Conservation (phyloP, 1,139 yeast species). For the Pichia terricola region DNA sequence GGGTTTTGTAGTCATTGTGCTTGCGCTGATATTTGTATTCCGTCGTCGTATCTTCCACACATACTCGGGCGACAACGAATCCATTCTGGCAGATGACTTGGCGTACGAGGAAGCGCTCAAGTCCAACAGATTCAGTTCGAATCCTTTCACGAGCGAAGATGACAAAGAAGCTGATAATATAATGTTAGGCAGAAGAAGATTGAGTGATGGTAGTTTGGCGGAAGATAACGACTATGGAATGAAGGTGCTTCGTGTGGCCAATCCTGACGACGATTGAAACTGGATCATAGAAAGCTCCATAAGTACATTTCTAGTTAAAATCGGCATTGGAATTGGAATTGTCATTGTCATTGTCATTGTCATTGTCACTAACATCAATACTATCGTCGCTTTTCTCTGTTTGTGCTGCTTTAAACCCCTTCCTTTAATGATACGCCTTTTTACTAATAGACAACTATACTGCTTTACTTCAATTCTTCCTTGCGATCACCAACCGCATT, state of each 20-base stretch:
- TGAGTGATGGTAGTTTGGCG: conserved; percentile 67
- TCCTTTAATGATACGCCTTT: too few relatives aligned
- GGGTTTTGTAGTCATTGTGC: conserved; percentile 39
- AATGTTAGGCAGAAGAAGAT: conserved; percentile 64
- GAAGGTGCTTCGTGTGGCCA: conserved; percentile 64
- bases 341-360: too few relatives aligned
- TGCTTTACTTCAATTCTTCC: too few relatives aligned
- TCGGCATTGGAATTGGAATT: neutral
- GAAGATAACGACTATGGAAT: conserved; percentile 73
- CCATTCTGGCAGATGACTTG: conserved; percentile 51
- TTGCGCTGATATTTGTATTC: conserved; percentile 36
- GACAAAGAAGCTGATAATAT: conserved; percentile 16
- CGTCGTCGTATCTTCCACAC: conserved; percentile 36
- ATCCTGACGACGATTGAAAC: conserved; percentile 42
- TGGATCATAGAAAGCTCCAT: neutral
- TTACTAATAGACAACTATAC: too few relatives aligned
- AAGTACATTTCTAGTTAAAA: too few relatives aligned
- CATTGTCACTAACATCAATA: too few relatives aligned
- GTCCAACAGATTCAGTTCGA: conserved; percentile 17
- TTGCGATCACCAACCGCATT: too few relatives aligned
- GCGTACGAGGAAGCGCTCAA: conserved; percentile 35
- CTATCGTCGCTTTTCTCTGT: too few relatives aligned
- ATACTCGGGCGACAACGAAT: conserved; percentile 42
- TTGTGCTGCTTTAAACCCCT: too few relatives aligned
- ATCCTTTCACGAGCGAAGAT: conserved; percentile 26